phyloP scores from a whole-genome alignment of 2,329 filamentous ascomycete species.

The Emericellopsis atlantica region DNA sequence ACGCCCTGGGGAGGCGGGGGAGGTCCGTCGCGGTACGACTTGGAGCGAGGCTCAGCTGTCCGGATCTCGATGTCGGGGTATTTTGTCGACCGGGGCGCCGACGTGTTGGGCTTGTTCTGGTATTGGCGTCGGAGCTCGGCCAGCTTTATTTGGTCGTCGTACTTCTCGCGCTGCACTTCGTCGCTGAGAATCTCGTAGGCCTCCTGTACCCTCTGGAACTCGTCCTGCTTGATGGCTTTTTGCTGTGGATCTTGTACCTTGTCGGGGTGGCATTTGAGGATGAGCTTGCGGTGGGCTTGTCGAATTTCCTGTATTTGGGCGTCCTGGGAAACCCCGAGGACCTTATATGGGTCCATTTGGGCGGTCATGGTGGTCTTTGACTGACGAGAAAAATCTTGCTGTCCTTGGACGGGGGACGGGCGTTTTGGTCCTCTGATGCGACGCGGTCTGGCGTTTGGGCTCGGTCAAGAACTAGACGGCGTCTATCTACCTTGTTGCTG shows the following conservation, averaged over 20 bases:
- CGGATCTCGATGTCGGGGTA: constrained; percentile 30
- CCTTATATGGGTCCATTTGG: constrained; percentile 65
- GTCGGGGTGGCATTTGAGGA: constrained; percentile 82
- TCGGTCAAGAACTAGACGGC: too few relatives aligned
- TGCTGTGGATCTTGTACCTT: constrained; percentile 69
- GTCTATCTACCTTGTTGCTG: too few relatives aligned
- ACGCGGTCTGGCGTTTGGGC: too few relatives aligned
- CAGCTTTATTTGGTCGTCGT: constrained; percentile 64
- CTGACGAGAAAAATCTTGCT: too few relatives aligned
- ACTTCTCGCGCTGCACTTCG: constrained; percentile 56
- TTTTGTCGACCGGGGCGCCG: constrained; percentile 28
- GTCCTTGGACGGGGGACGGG: too few relatives aligned
- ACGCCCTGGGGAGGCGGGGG: constrained; percentile 5
- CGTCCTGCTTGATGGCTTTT: constrained; percentile 67
- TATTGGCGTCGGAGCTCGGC: constrained; percentile 49
- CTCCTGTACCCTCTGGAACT: constrained; percentile 86
- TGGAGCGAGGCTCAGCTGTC: constrained; percentile 28
- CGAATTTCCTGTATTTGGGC: constrained; percentile 63
- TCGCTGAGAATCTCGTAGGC: constrained; percentile 87
- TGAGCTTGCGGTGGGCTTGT: constrained; percentile 71
- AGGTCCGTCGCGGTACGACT: background rate
- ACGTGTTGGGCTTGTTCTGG: constrained; percentile 28
- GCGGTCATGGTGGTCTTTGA: constrained; percentile 29
- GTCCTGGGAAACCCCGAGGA: constrained; percentile 60
- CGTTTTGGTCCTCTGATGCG: too few relatives aligned